These are phyloP conservation scores for Parasitella parasitica DNA, from an alignment of 371 early-diverging fungal species.

Conservation along the genomic window DNA sequence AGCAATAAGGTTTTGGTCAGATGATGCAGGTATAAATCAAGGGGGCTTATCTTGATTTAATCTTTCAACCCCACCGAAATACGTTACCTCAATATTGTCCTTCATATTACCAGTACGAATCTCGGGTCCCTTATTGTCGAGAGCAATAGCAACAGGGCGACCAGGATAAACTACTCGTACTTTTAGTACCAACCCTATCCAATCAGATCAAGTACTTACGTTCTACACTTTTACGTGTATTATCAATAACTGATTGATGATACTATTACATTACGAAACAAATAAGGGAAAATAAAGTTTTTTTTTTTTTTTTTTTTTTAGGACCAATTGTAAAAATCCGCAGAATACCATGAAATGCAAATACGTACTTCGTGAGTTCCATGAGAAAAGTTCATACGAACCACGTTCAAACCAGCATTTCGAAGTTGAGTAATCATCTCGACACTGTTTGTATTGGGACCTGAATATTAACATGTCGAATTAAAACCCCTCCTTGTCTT, in stretches of 20 bases:
- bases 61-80: not conserved
- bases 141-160: constrained; percentile 81
- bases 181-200: too few relatives aligned
- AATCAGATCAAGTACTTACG: constrained; percentile 36
- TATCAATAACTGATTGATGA: constrained; percentile 85
- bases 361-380: constrained; percentile 82
- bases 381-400: constrained; percentile 94
- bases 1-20: not conserved
- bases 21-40: not conserved
- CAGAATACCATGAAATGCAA: not conserved
- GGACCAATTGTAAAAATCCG: not conserved
- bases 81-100: constrained; percentile 53
- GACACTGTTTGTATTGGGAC: constrained; percentile 82
- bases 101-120: constrained; percentile 82
- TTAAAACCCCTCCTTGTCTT: not conserved
- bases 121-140: constrained; percentile 88
- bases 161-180: constrained; percentile 64
- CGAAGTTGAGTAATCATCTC: constrained; percentile 85
- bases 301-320: too few relatives aligned
- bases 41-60: not conserved
- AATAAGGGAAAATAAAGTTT: not conserved
- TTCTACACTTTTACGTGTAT: constrained; percentile 62
- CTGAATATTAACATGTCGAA: constrained; percentile 28
- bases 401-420: constrained; percentile 95
- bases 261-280: constrained; percentile 42